Evolutionary conservation across 495 filamentous ascomycete species (phyloP).

Genomic region (Cairneyella variabilis): DNA sequence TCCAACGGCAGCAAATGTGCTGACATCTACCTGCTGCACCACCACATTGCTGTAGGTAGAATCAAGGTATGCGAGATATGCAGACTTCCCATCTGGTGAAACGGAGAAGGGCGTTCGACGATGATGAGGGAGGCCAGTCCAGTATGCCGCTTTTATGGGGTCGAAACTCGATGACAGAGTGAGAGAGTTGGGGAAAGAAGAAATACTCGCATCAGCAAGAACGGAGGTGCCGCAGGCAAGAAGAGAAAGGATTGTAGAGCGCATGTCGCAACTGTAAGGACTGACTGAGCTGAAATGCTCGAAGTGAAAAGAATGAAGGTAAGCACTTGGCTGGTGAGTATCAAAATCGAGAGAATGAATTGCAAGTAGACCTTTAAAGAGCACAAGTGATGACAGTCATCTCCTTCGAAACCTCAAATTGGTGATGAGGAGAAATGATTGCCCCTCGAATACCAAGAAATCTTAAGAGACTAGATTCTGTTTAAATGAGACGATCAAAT

Average conservation of each 20-base stretch:
- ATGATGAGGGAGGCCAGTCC: slow-evolving; percentile 50
- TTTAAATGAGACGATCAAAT: background rate
- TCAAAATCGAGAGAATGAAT: background rate
- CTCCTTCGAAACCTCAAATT: background rate
- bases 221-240: slow-evolving; percentile 9
- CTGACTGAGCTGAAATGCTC: slow-evolving; percentile 8
- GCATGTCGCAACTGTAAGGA: slow-evolving; percentile 10
- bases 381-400: background rate
- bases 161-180: slow-evolving; percentile 39
- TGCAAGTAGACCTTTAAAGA: background rate
- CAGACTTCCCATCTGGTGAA: slow-evolving; percentile 47
- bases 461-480: background rate
- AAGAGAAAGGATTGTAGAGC: slow-evolving; percentile 9
- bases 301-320: slow-evolving; percentile 8
- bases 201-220: slow-evolving; percentile 7
- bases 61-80: slow-evolving; percentile 49
- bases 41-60: slow-evolving; percentile 43
- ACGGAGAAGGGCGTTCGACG: slow-evolving; percentile 49
- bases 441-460: background rate
- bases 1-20: slow-evolving; percentile 43
- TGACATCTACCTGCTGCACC: slow-evolving; percentile 42
- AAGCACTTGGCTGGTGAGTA: background rate
- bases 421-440: background rate
- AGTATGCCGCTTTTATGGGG: slow-evolving; percentile 48
- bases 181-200: slow-evolving; percentile 31